Evolutionary conservation across 2,329 filamentous ascomycete species (phyloP).

Genomic region (Tolypocladium cylindrosporum): DNA sequence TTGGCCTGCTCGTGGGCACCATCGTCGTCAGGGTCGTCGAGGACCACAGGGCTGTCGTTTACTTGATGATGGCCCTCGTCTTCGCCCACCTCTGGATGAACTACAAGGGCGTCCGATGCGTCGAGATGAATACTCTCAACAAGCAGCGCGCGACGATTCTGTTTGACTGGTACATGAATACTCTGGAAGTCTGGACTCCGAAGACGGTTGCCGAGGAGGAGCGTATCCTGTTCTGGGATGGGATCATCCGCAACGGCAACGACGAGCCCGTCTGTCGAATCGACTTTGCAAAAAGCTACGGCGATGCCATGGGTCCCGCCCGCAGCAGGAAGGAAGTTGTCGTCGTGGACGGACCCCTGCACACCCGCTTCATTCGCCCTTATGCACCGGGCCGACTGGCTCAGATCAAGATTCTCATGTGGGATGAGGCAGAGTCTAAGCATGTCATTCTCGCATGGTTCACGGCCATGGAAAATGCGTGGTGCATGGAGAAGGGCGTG

Average conservation of each 20-base stretch:
- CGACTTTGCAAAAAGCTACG: constrained; percentile 32
- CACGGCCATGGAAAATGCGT: constrained; percentile 25
- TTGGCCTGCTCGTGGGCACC: constrained; percentile 80
- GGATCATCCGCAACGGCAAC: constrained; percentile 17
- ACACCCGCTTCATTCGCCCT: constrained; percentile 19
- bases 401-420: constrained; percentile 25
- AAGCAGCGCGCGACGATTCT: constrained; percentile 76
- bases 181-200: constrained; percentile 48
- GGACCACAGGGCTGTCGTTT: constrained; percentile 62
- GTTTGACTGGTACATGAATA: constrained; percentile 47
- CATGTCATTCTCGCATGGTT: constrained; percentile 27
- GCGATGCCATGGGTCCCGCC: constrained; percentile 19
- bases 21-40: constrained; percentile 69
- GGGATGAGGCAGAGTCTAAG: constrained; percentile 14
- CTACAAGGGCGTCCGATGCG: constrained; percentile 72
- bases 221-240: constrained; percentile 44
- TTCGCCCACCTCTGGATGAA: constrained; percentile 74
- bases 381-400: constrained; percentile 9
- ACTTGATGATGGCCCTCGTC: constrained; percentile 60
- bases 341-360: constrained; percentile 17
- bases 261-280: constrained; percentile 21
- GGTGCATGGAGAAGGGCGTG: constrained; percentile 15
- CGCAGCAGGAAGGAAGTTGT: constrained; percentile 9
- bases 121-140: constrained; percentile 78
- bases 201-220: constrained; percentile 55